Evolutionary conservation across 2,329 filamentous ascomycete genomes (phyloP).

Genomic region (Penicillium sp.): DNA sequence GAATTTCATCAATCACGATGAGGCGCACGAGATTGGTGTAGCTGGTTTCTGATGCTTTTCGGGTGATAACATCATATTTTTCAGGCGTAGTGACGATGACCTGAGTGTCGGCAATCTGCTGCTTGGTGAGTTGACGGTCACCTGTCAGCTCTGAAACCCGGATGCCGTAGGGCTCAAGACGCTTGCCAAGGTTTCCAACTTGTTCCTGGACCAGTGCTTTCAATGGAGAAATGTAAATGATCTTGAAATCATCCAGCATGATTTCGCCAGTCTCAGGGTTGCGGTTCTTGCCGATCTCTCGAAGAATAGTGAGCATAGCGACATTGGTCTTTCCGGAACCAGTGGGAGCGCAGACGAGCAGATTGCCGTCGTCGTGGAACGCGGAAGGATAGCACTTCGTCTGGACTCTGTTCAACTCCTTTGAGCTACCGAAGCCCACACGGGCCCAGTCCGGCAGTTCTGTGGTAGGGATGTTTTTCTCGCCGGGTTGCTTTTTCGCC

Average conservation of each 20-base stretch:
- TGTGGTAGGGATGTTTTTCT: constrained; percentile 74
- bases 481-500: constrained; percentile 71
- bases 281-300: constrained; percentile 92
- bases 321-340: constrained; percentile 98
- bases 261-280: constrained; percentile 87
- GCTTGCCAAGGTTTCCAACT: constrained; percentile 92
- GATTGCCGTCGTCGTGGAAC: constrained; percentile 90
- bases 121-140: constrained; percentile 95
- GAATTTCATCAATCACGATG: constrained; percentile 96
- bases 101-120: constrained; percentile 96
- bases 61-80: constrained; percentile 98
- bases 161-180: constrained; percentile 85
- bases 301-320: constrained; percentile 91
- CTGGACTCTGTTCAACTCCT: constrained; percentile 90
- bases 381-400: constrained; percentile 87
- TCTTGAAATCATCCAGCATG: constrained; percentile 94
- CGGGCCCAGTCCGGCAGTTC: constrained; percentile 92
- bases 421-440: constrained; percentile 74
- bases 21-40: constrained; percentile 96
- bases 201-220: constrained; percentile 97
- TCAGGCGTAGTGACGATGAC: constrained; percentile 97
- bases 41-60: constrained; percentile 92
- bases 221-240: constrained; percentile 92
- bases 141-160: constrained; percentile 92
- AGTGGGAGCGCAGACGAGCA: constrained; percentile 95